phyloP scores from a whole-genome alignment of 129 eudicot species.

The Lonicera japonica region DNA sequence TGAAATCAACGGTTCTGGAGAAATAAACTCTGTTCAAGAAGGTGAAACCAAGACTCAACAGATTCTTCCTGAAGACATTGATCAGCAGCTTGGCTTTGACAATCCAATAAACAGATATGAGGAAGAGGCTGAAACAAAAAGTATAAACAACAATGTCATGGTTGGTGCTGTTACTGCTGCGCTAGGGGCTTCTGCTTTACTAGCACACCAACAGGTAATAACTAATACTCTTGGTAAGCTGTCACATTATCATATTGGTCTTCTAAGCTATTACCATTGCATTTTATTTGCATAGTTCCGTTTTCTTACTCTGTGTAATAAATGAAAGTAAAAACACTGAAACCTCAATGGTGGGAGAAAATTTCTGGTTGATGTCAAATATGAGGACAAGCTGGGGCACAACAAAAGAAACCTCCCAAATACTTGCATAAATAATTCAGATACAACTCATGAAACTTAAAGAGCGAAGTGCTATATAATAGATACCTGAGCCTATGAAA shows the following conservation, averaged over 20 bases:
- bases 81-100: constrained; percentile 15
- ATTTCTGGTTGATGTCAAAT: too few species aligned
- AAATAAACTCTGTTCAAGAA: constrained; percentile 19
- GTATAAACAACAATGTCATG: constrained; percentile 37
- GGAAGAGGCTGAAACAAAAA: constrained; percentile 19
- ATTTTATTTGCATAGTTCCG: background rate
- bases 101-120: constrained; percentile 17
- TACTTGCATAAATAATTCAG: too few species aligned
- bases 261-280: background rate
- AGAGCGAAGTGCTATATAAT: too few species aligned
- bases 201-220: constrained; percentile 61
- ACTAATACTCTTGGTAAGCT: constrained; percentile 11
- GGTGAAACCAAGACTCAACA: constrained; percentile 18
- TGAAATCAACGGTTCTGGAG: constrained; percentile 13
- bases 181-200: constrained; percentile 84
- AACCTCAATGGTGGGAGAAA: too few species aligned
- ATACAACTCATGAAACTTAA: too few species aligned
- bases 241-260: background rate
- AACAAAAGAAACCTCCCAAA: too few species aligned
- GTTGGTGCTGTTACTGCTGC: constrained; percentile 96
- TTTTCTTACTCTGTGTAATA: background rate
- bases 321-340: too few species aligned
- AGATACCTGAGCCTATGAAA: too few species aligned
- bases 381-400: too few species aligned
- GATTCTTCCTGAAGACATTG: constrained; percentile 10